Evolutionary conservation across 768 basidiomycete species (phyloP), one percentile per base, ranked within the genome.

Genomic region (Guyanaporus albipodus): DNA sequence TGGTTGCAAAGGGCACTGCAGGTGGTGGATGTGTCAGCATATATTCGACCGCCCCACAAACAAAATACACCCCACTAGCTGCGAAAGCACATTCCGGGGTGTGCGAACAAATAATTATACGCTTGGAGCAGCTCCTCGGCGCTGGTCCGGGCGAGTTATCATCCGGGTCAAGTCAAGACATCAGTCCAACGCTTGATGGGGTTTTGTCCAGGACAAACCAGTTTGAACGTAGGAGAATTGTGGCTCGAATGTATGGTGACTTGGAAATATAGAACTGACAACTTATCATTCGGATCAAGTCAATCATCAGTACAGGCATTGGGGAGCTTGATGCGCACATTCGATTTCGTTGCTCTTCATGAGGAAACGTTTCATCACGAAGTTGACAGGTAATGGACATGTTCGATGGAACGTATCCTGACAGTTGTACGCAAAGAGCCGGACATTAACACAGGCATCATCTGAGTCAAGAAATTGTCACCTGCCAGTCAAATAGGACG

Each of bases 71-170:
- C 91, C 24, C 91, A 34, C n/a, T n/a, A n/a, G n/a, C n/a, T n/a
- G n/a, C n/a, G n/a, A n/a, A n/a, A n/a, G n/a, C n/a, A n/a, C n/a
- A n/a, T n/a, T n/a, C n/a, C n/a, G n/a, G 18, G 23, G 21, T 34
- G 90, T 85, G 63, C 85, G 84, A 58, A 82, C 85, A 19, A 83
- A 71, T 26, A 91, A 86, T 91, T 22, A 75, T 82, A 58, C 79
- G 75, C n/a, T 8, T 70, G 58, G 8, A 40, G 18, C 26, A 89
- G 67, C 43, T 82, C 73, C 46, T 74, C 67, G n/a, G 90, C 86
- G 67, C 39, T 37, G 24, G 39, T 39, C n/a, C 15, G 22, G 28
- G 28, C 32, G 28, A 50, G 1, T 1, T 18, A 42, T 42, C 32
- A 19, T n/a, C n/a, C n/a, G n/a, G n/a, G n/a, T n/a, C n/a, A n/a